Evolutionary conservation across 2,329 filamentous ascomycete genomes (phyloP).

Genomic region (Capronia coronata): DNA sequence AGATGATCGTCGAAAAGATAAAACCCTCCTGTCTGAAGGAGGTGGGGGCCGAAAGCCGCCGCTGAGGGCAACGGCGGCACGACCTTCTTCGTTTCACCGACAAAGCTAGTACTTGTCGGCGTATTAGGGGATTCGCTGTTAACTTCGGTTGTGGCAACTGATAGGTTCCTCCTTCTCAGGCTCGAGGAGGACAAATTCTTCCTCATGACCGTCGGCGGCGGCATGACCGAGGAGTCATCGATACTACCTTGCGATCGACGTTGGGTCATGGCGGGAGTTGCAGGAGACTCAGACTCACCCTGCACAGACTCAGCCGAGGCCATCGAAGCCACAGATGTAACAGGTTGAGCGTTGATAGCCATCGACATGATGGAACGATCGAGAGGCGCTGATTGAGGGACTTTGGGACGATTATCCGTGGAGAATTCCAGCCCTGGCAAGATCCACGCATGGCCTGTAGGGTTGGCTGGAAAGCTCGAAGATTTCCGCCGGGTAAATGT

Average conservation of each 20-base stretch:
- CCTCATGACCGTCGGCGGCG: conserved; percentile 39
- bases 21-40: conserved; percentile 59
- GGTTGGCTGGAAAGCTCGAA: conserved; percentile 30
- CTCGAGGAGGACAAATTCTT: conserved; percentile 68
- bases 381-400: conserved; percentile 7
- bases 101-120: conserved; percentile 64
- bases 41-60: conserved; percentile 52
- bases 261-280: conserved; percentile 39
- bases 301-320: conserved; percentile 32
- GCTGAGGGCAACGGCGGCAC: conserved; percentile 49
- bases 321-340: conserved; percentile 21
- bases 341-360: conserved; percentile 15
- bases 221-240: conserved; percentile 31
- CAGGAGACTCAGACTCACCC: conserved; percentile 39
- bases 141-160: conserved; percentile 53
- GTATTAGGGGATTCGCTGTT: conserved; percentile 67
- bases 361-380: conserved; percentile 2
- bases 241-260: conserved; percentile 42
- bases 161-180: conserved; percentile 66
- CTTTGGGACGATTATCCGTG: not conserved
- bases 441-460: conserved; percentile 27
- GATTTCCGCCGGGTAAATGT: conserved; percentile 43
- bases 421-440: conserved; percentile 31
- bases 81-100: conserved; percentile 40
- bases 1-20: conserved; percentile 81